Evolutionary conservation across 2,329 filamentous ascomycete genomes (phyloP).

Genomic region (Trematosphaeria pertusa): DNA sequence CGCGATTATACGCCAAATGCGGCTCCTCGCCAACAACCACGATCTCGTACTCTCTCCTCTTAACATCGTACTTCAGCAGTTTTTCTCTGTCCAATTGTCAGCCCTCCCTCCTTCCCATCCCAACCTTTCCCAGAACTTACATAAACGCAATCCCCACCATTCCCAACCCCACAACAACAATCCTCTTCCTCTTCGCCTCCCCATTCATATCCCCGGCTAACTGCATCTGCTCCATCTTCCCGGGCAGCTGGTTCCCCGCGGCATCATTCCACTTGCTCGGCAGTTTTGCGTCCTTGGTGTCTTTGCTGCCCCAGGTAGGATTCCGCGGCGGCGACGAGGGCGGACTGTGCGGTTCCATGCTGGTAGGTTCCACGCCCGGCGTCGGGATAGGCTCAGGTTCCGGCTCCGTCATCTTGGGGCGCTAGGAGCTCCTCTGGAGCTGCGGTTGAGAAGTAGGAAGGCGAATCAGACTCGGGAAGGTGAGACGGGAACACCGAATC

Average conservation of each 20-base stretch:
- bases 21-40: slow-evolving; percentile 87
- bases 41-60: slow-evolving; percentile 77
- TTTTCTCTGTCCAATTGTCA: slow-evolving; percentile 71
- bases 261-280: slow-evolving; percentile 55
- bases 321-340: slow-evolving; percentile 27
- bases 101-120: slow-evolving; percentile 1
- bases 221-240: slow-evolving; percentile 48
- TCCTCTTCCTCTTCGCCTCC: slow-evolving; percentile 62
- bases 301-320: slow-evolving; percentile 36
- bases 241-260: slow-evolving; percentile 54
- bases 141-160: slow-evolving; percentile 94
- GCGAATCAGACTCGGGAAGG: too few relatives aligned
- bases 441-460: too few relatives aligned
- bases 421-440: too few relatives aligned
- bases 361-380: slow-evolving; percentile 41
- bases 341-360: slow-evolving; percentile 40
- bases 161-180: slow-evolving; percentile 85
- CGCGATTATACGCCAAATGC: slow-evolving; percentile 89
- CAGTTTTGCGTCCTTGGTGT: slow-evolving; percentile 36
- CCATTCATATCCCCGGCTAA: slow-evolving; percentile 37
- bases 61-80: slow-evolving; percentile 81
- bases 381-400: slow-evolving; percentile 36
- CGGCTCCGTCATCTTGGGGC: too few relatives aligned
- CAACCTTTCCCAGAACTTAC: slow-evolving; percentile 58
- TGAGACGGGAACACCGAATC: too few relatives aligned